Evolutionary conservation across 805 yeast species (phyloP).

Genomic region (Wickerhamomyces queroliae): DNA sequence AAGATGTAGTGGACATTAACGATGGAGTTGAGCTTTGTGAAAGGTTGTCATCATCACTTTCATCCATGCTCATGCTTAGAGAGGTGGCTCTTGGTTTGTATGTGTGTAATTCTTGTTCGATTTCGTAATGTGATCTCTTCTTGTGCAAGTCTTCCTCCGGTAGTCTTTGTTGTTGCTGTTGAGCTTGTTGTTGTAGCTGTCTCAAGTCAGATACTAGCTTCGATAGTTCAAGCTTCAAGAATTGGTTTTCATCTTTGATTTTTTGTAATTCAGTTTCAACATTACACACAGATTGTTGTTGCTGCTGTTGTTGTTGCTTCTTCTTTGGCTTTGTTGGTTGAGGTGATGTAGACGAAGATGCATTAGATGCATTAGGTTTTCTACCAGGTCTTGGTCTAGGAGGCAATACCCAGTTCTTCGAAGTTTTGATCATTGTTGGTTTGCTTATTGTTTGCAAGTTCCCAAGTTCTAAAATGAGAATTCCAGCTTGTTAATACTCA

Average conservation of each 20-base stretch:
- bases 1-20: constrained; percentile 11
- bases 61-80: no score
- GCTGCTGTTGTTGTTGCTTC: constrained; percentile 13
- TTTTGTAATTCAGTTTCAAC: constrained; percentile 34
- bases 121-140: constrained; percentile 16
- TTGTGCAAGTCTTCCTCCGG: constrained; percentile 8
- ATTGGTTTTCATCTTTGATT: constrained; percentile 39
- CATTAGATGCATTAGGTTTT: constrained; percentile 56
- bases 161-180: constrained; percentile 2
- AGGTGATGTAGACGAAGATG: constrained; percentile 18
- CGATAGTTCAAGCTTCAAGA: constrained; percentile 36
- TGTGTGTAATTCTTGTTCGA: constrained; percentile 7
- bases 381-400: constrained; percentile 78
- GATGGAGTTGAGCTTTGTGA: constrained; percentile 23
- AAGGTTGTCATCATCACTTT: constrained; percentile 16
- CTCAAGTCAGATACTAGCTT: constrained; percentile 39
- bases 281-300: constrained; percentile 21
- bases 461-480: constrained; percentile 13
- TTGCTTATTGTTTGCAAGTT: constrained; percentile 10
- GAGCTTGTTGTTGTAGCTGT: constrained; percentile 18
- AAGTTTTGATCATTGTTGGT: constrained; percentile 41
- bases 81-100: not conserved
- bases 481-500: no score
- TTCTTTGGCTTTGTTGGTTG: constrained; percentile 50
- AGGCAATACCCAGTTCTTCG: constrained; percentile 79